Percentiles rank a stretch among this genome's conserved stretches.
phyloP scores from a whole-genome alignment of 73 alveolate species.

The Paramecium tetraurelia region DNA sequence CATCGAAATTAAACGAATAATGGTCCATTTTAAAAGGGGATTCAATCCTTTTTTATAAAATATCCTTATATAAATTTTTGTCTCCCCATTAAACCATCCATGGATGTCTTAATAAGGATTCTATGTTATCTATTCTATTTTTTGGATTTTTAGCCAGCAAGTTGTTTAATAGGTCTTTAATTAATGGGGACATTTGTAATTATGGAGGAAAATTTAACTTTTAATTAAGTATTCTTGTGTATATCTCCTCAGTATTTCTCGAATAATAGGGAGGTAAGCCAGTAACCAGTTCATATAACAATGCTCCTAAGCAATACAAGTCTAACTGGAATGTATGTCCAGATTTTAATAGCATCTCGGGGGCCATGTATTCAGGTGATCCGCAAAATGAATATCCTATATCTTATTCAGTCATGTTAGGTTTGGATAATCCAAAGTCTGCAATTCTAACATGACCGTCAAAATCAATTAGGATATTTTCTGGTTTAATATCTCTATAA shows the following conservation, averaged over 20 bases:
- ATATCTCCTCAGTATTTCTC: conserved; percentile 49
- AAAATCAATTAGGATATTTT: conserved; percentile 69
- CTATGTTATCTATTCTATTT: conserved; percentile 79
- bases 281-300: conserved; percentile 67
- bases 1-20: conserved; percentile 51
- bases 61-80: conserved; percentile 35
- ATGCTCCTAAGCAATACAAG: conserved; percentile 68
- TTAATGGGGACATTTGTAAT: conserved; percentile 47
- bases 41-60: conserved; percentile 47
- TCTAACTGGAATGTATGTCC: conserved; percentile 66
- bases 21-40: conserved; percentile 59
- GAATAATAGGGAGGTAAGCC: conserved; percentile 70
- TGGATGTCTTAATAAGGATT: conserved; percentile 41
- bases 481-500: conserved; percentile 81
- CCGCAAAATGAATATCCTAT: conserved; percentile 72
- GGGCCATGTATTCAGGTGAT: conserved; percentile 74
- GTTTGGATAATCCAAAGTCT: conserved; percentile 70
- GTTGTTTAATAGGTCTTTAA: conserved; percentile 70
- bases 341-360: conserved; percentile 72
- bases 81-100: conserved; percentile 53
- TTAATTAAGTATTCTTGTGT: conserved; percentile 57
- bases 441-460: conserved; percentile 69
- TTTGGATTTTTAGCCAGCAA: conserved; percentile 81
- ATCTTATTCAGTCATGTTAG: conserved; percentile 57
- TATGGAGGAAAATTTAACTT: conserved; percentile 46